Base-by-base conservation (phyloP, 148 eudicot genomes). In the Silene conica region DNA sequence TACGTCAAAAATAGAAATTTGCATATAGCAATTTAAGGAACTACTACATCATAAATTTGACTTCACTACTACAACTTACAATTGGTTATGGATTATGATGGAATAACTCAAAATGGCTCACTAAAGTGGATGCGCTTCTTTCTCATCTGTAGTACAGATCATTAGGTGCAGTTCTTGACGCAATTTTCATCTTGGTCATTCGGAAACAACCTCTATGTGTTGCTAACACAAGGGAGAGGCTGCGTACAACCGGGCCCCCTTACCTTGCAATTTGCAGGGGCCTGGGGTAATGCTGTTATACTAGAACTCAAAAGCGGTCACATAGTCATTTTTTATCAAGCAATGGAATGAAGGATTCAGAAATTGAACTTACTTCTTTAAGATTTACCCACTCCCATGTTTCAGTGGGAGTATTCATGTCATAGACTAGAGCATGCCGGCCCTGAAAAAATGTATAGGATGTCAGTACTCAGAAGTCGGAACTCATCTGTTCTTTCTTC, bases 351-450 rank as follows among this genome's bases (percentile, higher is more conserved):
- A 23, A 69, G 25, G 43, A 16, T 50, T 48, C 18, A 34, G 50
- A 69, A 7, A 31, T 45, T 25, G 55, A 50, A 19, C 60, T 81
- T 77, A 88, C 92, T 84, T 88, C 86, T 77, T 86, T 86, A 63
- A 88, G 87, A 84, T 88, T 78, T 57, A 88, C 85, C 92, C 92
- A 88, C 74, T 88, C 89, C 85, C 87, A 86, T 69, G 89, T 79
- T 82, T 84, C 92, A 62, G 80, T 77, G 67, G 82, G 74, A 12
- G 87, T 86, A 70, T 74, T 63, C 38, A 76, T 81, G 67, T 86
- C 92, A 78, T 86, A 88, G 16, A 84, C 87, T 60, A 88, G 78
- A 66, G 86, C 86, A 81, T 88, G 91, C 52, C 75, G 80, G 23
- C 87, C 89, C 89, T 88, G 76, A 55, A 74, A 69, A 74, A 21